Conservation (phyloP, 352 stramenopile genomes). For the Phytophthora colocasiae region DNA sequence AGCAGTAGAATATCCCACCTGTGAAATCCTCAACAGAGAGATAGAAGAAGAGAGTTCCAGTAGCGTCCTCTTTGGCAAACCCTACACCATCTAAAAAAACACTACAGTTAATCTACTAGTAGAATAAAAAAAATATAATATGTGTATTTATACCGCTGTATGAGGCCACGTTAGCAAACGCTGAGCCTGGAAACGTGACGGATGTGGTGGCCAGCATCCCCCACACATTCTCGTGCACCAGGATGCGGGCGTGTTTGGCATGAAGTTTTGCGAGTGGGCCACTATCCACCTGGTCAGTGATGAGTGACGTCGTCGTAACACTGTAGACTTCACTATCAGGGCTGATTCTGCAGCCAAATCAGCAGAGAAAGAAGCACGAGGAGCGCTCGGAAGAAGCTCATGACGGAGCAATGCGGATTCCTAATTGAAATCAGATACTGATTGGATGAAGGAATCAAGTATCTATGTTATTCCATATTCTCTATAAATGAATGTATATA, state of each 20-base stretch:
- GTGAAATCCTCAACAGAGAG: conserved; percentile 52
- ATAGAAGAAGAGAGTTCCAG: conserved; percentile 77
- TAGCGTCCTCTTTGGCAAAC: conserved; percentile 49
- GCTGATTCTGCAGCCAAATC: background rate
- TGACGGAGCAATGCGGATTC: too few species aligned
- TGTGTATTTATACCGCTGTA: conserved; percentile 56
- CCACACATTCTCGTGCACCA: conserved; percentile 72
- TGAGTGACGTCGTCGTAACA: conserved; percentile 12
- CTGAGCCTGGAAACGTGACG: conserved; percentile 50
- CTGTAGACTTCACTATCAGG: conserved; percentile 19
- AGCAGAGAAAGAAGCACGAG: conserved; percentile 15
- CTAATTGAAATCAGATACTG: background rate
- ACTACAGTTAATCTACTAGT: conserved; percentile 1
- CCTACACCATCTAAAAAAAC: conserved; percentile 59
- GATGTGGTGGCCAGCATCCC: conserved; percentile 68
- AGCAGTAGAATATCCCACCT: conserved; percentile 8
- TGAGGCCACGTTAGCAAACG: conserved; percentile 65
- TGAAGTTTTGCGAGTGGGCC: conserved; percentile 29
- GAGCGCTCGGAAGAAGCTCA: background rate
- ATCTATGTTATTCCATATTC: too few species aligned
- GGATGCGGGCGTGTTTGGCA: conserved; percentile 55
- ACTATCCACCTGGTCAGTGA: conserved; percentile 1
- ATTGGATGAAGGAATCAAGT: conserved; percentile 18
- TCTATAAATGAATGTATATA: too few species aligned
- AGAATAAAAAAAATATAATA: too few species aligned